Conservation (phyloP, 2,329 filamentous ascomycete species). For the Malbranchea zuffiana region DNA sequence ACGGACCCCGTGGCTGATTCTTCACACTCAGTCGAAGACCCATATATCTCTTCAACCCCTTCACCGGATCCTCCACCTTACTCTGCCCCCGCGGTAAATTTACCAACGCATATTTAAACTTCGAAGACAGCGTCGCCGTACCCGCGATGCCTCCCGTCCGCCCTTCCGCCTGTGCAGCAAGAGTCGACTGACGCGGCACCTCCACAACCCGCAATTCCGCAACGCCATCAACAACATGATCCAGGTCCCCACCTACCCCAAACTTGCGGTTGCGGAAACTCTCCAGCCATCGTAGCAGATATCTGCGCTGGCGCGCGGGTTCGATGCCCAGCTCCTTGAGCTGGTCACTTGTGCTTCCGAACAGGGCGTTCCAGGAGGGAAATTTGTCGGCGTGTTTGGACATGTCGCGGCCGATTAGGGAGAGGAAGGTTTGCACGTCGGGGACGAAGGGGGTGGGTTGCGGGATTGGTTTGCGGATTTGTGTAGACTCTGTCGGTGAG, state of each 20-base stretch:
- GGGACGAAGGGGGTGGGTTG: slow-evolving; percentile 74
- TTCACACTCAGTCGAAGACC: slow-evolving; percentile 59
- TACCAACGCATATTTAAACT: slow-evolving; percentile 48
- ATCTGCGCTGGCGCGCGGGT: slow-evolving; percentile 67
- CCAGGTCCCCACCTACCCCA: slow-evolving; percentile 73
- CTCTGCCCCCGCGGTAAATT: slow-evolving; percentile 47
- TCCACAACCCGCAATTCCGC: slow-evolving; percentile 50
- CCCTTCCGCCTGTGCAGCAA: slow-evolving; percentile 8
- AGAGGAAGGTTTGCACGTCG: slow-evolving; percentile 75
- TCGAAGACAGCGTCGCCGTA: slow-evolving; percentile 41
- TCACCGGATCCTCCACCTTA: slow-evolving; percentile 40
- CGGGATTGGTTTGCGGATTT: slow-evolving; percentile 47
- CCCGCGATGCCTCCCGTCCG: slow-evolving; percentile 16
- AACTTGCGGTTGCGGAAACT: slow-evolving; percentile 67
- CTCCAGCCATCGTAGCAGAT: slow-evolving; percentile 79
- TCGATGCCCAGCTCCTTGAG: slow-evolving; percentile 78
- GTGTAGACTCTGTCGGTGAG: no score
- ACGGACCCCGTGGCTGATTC: slow-evolving; percentile 62
- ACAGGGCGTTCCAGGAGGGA: slow-evolving; percentile 79
- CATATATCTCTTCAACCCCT: slow-evolving; percentile 44
- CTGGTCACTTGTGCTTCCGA: slow-evolving; percentile 66
- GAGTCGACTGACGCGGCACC: slow-evolving; percentile 31
- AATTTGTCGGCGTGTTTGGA: slow-evolving; percentile 77
- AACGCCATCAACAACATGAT: slow-evolving; percentile 55
- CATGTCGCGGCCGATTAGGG: slow-evolving; percentile 78